Evolutionary conservation across 768 basidiomycete species (phyloP).

Genomic region (Trametes cubensis): DNA sequence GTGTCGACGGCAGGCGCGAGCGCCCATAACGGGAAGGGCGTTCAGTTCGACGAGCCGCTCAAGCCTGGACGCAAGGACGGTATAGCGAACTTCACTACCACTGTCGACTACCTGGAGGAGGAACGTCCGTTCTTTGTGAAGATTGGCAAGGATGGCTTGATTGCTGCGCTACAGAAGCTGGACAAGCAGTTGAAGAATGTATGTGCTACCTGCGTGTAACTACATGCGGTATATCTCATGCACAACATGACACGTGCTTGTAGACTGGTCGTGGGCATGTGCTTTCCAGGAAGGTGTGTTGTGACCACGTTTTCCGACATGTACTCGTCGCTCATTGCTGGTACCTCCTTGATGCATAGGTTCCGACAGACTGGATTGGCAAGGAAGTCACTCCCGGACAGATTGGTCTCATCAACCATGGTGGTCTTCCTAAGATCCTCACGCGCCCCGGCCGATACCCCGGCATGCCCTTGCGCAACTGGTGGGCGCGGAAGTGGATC

Average conservation of each 20-base stretch:
- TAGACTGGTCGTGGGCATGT: slow-evolving; percentile 61
- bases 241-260: neutral
- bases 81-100: slow-evolving; percentile 43
- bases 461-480: slow-evolving; percentile 72
- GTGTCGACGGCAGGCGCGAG: slow-evolving; percentile 21
- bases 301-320: too few species aligned
- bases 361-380: slow-evolving; percentile 70
- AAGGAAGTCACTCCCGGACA: slow-evolving; percentile 71
- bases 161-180: slow-evolving; percentile 69
- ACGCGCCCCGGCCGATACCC: slow-evolving; percentile 80
- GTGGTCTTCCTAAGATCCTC: slow-evolving; percentile 77
- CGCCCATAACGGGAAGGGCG: slow-evolving; percentile 4
- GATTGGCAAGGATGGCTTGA: slow-evolving; percentile 67
- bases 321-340: neutral
- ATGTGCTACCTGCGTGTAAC: slow-evolving; percentile 9
- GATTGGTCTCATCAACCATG: slow-evolving; percentile 78
- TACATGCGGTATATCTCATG: neutral
- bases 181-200: slow-evolving; percentile 63
- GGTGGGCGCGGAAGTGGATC: slow-evolving; percentile 80
- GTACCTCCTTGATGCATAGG: slow-evolving; percentile 33
- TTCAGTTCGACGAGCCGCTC: slow-evolving; percentile 22
- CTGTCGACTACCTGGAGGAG: slow-evolving; percentile 52
- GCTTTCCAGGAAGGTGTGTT: slow-evolving; percentile 61
- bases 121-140: slow-evolving; percentile 72
- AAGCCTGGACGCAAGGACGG: neutral